Base-by-base conservation (phyloP, 257 asterid species). In the Sherardia arvensis region DNA sequence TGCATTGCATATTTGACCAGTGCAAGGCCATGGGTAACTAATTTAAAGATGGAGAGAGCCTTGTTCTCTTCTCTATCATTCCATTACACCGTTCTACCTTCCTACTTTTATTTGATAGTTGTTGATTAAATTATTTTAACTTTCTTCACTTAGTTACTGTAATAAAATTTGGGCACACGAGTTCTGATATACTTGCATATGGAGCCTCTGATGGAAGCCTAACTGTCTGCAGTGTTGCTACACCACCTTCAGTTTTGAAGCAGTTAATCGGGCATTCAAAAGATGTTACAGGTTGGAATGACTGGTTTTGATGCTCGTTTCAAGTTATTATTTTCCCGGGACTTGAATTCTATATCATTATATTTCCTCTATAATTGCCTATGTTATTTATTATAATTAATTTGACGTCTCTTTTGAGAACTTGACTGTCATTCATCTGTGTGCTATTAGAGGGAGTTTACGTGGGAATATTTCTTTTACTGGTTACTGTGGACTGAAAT, bases 141-240 rank as follows among this genome's bases (percentile, higher is more conserved):
- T 73, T 59, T 68, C 76, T 75, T 65, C 63, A 32, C 23, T 40
- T 73, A 90, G 99, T 93, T 74, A 90, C 94, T 66, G 92, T 90
- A 66, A 83, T 93, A 75, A 93, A 93, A 79, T 87, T 93, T 77
- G 97, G 99, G 74, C 84, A 93, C 79, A 83, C 61, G 88, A 93
- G 99, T 82, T 93, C 99, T 28, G 94, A 90, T 76, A 78, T 93
- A 66, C 97, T 93, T 76, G 99, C 96, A 72, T 90, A 90, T 78
- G 99, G 99, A 76, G 94, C 99, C 72, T 75, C 99, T 0, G 96
- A 90, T 83, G 99, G 97, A 73, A 93, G 92, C 79, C 77, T 93
- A 81, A 84, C 84, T 20, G 97, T 90, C 38, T 93, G 99, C 79
- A 71, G 74, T 9, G 92, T 87, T 68, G 80, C 94, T 32, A 63